phyloP scores from a whole-genome alignment of 2,329 filamentous ascomycete genomes.

The Plectosphaerella sp. region DNA sequence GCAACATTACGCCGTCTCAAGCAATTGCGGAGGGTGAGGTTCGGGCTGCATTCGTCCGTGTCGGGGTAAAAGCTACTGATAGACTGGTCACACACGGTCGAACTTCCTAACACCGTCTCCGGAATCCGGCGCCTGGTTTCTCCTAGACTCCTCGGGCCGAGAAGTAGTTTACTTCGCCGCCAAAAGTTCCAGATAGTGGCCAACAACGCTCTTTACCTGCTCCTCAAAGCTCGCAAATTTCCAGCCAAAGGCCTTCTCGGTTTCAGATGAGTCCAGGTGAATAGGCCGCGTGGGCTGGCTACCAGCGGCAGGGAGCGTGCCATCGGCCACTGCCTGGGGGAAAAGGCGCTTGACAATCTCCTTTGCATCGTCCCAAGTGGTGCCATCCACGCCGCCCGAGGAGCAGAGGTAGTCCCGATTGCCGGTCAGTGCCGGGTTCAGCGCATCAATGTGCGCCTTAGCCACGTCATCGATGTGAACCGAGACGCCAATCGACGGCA shows the following conservation, averaged over 20 bases:
- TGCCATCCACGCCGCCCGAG: neutral
- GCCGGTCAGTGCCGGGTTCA: conserved; percentile 23
- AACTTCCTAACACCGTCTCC: too few relatives aligned
- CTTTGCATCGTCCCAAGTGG: neutral
- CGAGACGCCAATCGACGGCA: conserved; percentile 19
- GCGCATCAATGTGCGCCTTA: conserved; percentile 28
- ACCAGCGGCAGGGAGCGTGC: neutral
- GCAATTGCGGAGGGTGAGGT: too few relatives aligned
- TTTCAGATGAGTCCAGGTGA: conserved; percentile 20
- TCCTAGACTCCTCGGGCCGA: too few relatives aligned
- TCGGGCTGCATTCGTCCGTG: too few relatives aligned
- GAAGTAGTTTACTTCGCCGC: too few relatives aligned
- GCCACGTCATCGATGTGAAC: conserved; percentile 35
- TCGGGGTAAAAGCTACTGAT: too few relatives aligned
- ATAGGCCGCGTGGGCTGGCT: conserved; percentile 17
- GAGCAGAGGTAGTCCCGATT: conserved; percentile 23
- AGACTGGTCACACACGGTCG: too few relatives aligned
- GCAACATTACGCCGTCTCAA: too few relatives aligned
- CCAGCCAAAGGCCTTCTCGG: conserved; percentile 19
- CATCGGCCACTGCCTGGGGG: neutral
- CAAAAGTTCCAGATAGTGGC: conserved; percentile 19
- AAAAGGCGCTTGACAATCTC: neutral
- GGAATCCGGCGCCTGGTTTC: too few relatives aligned
- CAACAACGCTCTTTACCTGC: conserved; percentile 20
- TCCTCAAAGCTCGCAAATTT: conserved; percentile 19